Base-by-base conservation (phyloP, 352 stramenopile species). In the Pythium utonaiense region DNA sequence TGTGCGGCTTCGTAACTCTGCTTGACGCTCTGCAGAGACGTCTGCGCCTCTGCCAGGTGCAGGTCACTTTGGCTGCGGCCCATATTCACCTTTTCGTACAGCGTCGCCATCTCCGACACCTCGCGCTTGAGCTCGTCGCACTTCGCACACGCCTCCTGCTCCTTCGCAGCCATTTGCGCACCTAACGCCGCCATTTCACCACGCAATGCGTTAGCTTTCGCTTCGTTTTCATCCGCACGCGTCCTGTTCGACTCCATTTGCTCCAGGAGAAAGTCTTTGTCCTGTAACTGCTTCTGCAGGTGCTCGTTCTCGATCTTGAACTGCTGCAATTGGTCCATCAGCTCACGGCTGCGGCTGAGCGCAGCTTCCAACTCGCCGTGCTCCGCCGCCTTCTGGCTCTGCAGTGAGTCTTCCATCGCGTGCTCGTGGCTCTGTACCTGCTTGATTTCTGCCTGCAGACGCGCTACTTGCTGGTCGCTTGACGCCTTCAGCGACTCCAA, bases 291-390 rank as follows among this genome's bases (percentile, higher is more conserved):
- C 48, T 88, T 85, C 67, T 89, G 80, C 19, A 89, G 67, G 36
- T 86, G 76, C 48, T 87, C 74, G 49, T 84, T 89, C 64, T 89
- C 78, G 52, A 84, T 87, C 58, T 89, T 87, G 69, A 86, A 81
- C 57, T 89, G 75, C 51, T 87, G 67, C 27, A 88, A 53, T 25
- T 88, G 72, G 24, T 73, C 66, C 5, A 70, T 45, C n/a, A 85
- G 50, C 27, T 88, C 74, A 7, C 81, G 66, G 27, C 64, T 68
- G 28, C 72, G 71, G 0, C 33, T 14, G n/a, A 65, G 24, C 27
- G 70, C 64, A 31, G 66, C 67, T 40, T 77, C 63, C 6, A 78
- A 24, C 3, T 82, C 70, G 3, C 44, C 44, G 57, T 86, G 77
- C 40, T 73, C 72, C 0, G 59, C 41, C 17, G 16, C 66, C 41